Evolutionary conservation across 75 land plant genomes (phyloP).

Genomic region (Cupressus sempervirens): DNA sequence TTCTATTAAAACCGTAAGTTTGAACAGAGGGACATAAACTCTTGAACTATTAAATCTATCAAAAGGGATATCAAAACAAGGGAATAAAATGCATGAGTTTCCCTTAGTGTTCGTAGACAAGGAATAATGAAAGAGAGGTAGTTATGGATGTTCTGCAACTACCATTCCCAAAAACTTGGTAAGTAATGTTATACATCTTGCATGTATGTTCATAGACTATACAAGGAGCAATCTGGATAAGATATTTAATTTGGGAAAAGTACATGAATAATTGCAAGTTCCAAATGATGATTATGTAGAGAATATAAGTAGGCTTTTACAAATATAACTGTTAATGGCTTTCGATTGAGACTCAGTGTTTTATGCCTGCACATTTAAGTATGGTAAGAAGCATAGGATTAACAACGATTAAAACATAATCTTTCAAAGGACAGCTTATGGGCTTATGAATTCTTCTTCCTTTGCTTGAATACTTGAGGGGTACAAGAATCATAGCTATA

Average conservation of each 20-base stretch:
- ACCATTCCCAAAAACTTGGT: neutral
- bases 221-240: neutral
- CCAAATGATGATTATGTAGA: neutral
- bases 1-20: too few species aligned
- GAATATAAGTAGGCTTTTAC: neutral
- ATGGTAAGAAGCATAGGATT: too few species aligned
- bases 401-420: too few species aligned
- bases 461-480: too few species aligned
- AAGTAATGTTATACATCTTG: neutral
- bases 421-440: too few species aligned
- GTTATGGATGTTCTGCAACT: neutral
- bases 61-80: neutral
- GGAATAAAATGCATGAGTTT: neutral
- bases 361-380: too few species aligned
- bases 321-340: too few species aligned
- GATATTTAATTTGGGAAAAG: neutral
- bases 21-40: too few species aligned
- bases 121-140: neutral
- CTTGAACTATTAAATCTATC: neutral
- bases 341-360: too few species aligned
- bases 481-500: too few species aligned
- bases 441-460: too few species aligned
- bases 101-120: neutral
- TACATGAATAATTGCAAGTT: neutral
- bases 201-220: neutral